A percentile compares a stretch with the other conserved stretches of the same genome.
Evolutionary conservation across 2,329 filamentous ascomycete genomes (phyloP).

Genomic region (Colletotrichum musae): DNA sequence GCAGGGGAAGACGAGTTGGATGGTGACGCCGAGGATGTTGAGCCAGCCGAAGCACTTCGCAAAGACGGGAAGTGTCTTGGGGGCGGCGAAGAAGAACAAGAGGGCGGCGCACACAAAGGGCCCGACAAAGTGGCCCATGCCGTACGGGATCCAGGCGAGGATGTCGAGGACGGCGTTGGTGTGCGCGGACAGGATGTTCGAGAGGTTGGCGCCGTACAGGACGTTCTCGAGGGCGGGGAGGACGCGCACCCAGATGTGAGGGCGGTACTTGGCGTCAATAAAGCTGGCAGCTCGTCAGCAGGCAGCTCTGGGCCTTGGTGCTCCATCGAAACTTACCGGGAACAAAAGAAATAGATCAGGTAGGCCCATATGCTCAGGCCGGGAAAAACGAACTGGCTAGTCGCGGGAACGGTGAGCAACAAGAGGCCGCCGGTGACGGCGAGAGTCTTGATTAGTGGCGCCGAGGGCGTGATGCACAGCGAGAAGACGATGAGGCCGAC

Average conservation of each 20-base stretch:
- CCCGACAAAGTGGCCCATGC: conserved; percentile 89
- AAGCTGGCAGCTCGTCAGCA: conserved; percentile 70
- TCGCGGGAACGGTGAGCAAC: conserved; percentile 84
- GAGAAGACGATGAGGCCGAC: conserved; percentile 85
- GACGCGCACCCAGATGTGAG: conserved; percentile 95
- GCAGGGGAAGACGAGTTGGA: conserved; percentile 92
- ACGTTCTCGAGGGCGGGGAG: conserved; percentile 96
- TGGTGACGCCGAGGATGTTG: conserved; percentile 88
- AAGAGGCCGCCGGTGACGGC: conserved; percentile 77
- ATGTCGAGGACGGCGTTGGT: conserved; percentile 87
- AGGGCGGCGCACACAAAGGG: conserved; percentile 83
- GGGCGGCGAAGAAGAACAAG: conserved; percentile 91
- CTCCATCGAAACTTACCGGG: conserved; percentile 76
- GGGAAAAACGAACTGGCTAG: conserved; percentile 91
- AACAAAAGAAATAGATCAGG: conserved; percentile 92
- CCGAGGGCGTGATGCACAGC: conserved; percentile 85
- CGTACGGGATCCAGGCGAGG: conserved; percentile 94
- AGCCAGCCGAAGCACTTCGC: conserved; percentile 93
- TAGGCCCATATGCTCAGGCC: conserved; percentile 88
- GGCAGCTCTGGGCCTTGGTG: background rate
- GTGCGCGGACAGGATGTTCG: conserved; percentile 94
- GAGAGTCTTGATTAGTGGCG: conserved; percentile 82
- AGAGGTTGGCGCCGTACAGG: conserved; percentile 94
- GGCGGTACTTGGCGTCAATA: conserved; percentile 89
- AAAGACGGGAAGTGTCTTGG: conserved; percentile 87